Evolutionary conservation across 2,329 filamentous ascomycete species (phyloP), one percentile per base, ranked within the genome.

Genomic region (Didymosphaeria variabile): DNA sequence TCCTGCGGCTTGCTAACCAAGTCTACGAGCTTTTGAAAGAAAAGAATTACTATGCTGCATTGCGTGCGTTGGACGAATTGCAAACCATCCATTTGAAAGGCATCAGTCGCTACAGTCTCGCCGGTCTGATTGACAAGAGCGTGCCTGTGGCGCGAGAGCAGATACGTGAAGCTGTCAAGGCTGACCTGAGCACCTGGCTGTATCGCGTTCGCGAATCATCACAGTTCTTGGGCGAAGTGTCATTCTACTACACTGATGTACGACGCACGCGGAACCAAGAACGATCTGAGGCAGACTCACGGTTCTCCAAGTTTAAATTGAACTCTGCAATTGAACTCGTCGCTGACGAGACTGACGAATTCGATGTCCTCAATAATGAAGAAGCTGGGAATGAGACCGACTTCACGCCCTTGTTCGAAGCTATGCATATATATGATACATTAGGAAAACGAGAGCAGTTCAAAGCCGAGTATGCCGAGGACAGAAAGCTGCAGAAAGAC

Each of bases 261-360:
- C 88, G 95, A 47, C 87, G 94, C 65, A 87, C 88, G 26, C 87
- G 94, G 54, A 93, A 97, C 72, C 91, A 93, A 74, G 90, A 96
- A 71, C 87, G 95, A 21, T 87, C 91, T 9, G 91, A 97, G 66
- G 85, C 88, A 21, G 89, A 93, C 62, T 83, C 88, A 0, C 93
- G 91, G 66, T 83, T 98, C 46, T 84, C 85, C 36, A 90, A 91
- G 67, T 97, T 97, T 82, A 96, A 92, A 74, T 82, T 99, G 32
- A 99, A 98, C 76, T 98, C 95, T 9, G 91, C 95, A 2, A 95
- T 98, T 66, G 95, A 99, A 79, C 84, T 98, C 49, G 94, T 98
- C 7, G 94, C 93, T 47, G 95, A 99, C 69, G 95, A 99, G 79
- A 91, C 88, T 60, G 94, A 98, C 73, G 95, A 99, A 74, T 97